phyloP scores from a whole-genome alignment of 140 eudicot species.

The Cichorium intybus region DNA sequence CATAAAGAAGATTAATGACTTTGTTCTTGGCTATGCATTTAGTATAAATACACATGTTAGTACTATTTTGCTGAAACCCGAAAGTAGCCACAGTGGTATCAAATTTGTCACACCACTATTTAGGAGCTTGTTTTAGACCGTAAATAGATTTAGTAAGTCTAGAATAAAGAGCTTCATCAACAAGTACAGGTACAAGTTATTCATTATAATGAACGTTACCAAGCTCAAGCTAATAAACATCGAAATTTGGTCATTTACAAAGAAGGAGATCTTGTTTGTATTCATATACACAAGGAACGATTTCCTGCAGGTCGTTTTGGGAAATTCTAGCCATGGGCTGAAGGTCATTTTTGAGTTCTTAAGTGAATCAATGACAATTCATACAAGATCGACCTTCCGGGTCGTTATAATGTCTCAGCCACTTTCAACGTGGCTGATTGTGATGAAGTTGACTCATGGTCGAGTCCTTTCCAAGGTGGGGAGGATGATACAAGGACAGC shows the following conservation, averaged over 20 bases:
- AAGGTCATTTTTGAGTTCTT: not conserved
- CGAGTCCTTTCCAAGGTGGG: slow-evolving; percentile 8
- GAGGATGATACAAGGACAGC: slow-evolving; percentile 1
- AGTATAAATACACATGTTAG: too few species aligned
- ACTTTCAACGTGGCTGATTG: too few species aligned
- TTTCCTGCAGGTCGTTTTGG: not conserved
- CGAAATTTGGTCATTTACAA: not conserved
- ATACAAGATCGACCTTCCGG: too few species aligned
- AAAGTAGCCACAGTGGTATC: too few species aligned
- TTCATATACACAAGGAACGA: not conserved
- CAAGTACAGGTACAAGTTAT: not conserved
- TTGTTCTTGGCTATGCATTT: too few species aligned
- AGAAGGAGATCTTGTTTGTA: too few species aligned
- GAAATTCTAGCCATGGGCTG: not conserved
- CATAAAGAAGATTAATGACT: too few species aligned
- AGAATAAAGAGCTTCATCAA: not conserved
- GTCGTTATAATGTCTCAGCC: too few species aligned
- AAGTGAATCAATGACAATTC: not conserved
- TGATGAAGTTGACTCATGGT: not conserved
- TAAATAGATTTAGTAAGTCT: too few species aligned
- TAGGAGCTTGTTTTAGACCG: too few species aligned
- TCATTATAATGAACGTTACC: not conserved
- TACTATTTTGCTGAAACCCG: too few species aligned
- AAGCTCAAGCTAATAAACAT: not conserved
- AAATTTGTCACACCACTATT: too few species aligned